Conservation (phyloP, 768 basidiomycete genomes). For the Tylopilus subfusipes region DNA sequence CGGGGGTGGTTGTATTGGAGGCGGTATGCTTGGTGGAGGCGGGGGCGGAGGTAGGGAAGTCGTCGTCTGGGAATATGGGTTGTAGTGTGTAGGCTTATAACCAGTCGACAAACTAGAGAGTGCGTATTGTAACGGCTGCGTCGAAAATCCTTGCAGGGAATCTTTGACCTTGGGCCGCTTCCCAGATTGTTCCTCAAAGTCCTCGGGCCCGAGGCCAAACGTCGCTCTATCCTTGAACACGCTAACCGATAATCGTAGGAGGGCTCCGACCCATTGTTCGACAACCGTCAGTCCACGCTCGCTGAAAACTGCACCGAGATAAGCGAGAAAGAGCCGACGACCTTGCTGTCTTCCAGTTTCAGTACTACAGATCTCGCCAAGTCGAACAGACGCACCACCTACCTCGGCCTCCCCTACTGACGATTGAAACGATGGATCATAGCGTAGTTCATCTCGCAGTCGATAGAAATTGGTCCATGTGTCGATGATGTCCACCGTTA, state of each 20-base stretch:
- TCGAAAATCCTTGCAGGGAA: conserved; percentile 30
- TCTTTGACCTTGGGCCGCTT: conserved; percentile 32
- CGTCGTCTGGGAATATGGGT: conserved; percentile 23
- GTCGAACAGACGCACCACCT: conserved; percentile 22
- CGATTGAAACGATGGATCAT: conserved; percentile 28
- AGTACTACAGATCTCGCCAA: conserved; percentile 13
- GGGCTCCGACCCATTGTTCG: conserved; percentile 53
- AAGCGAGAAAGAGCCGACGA: conserved; percentile 56
- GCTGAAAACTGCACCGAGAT: conserved; percentile 61
- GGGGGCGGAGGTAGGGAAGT: conserved; percentile 16
- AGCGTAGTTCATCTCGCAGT: conserved; percentile 33
- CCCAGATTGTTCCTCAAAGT: conserved; percentile 28
- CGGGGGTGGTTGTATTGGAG: conserved; percentile 37
- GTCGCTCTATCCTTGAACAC: conserved; percentile 15
- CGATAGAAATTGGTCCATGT: conserved; percentile 38
- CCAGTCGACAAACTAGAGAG: conserved; percentile 9
- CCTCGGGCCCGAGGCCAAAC: conserved; percentile 20
- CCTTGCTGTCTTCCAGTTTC: conserved; percentile 44
- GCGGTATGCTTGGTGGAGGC: conserved; percentile 29
- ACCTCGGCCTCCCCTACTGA: conserved; percentile 36
- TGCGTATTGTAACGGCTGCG: conserved; percentile 23
- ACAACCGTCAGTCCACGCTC: conserved; percentile 51
- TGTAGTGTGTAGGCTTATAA: conserved; percentile 29
- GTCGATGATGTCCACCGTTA: conserved; percentile 34
- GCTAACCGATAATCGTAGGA: conserved; percentile 28